Evolutionary conservation across 495 filamentous ascomycete species (phyloP).

Genomic region (Penicillium odoratum): DNA sequence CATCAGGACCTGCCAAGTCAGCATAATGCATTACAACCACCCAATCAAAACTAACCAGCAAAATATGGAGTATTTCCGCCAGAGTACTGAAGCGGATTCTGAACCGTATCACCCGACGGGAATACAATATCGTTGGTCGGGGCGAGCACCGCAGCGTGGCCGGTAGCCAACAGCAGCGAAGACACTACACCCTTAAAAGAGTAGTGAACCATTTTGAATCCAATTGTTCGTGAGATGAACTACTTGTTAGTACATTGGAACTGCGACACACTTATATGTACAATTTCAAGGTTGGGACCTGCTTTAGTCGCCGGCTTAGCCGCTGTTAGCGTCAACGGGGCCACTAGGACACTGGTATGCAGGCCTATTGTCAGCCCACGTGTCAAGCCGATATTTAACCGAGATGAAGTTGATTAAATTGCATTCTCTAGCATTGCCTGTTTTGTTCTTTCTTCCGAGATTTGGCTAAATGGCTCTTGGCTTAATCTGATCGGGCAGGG

Average conservation of each 20-base stretch:
- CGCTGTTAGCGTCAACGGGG: slow-evolving; percentile 10
- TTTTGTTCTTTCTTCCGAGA: neutral
- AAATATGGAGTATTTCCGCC: slow-evolving; percentile 58
- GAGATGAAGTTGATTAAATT: slow-evolving; percentile 14
- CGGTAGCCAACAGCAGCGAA: slow-evolving; percentile 12
- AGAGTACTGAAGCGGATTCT: slow-evolving; percentile 44
- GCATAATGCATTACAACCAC: neutral
- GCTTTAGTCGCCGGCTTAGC: slow-evolving; percentile 13
- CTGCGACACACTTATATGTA: neutral
- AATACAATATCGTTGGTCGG: slow-evolving; percentile 42
- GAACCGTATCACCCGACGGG: slow-evolving; percentile 24
- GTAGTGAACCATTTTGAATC: neutral
- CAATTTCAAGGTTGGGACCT: neutral
- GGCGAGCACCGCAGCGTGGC: slow-evolving; percentile 22
- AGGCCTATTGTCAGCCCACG: slow-evolving; percentile 19
- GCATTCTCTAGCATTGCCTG: neutral
- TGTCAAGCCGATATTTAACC: slow-evolving; percentile 18
- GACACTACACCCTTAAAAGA: slow-evolving; percentile 8
- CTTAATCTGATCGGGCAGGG: neutral
- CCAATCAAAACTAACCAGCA: slow-evolving; percentile 10
- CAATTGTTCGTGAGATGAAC: neutral
- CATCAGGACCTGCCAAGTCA: slow-evolving; percentile 47
- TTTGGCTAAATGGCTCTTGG: neutral
- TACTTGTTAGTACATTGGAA: neutral
- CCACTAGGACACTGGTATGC: neutral